phyloP scores from a whole-genome alignment of 2,329 filamentous ascomycete species.

The Aspergillus unguis region DNA sequence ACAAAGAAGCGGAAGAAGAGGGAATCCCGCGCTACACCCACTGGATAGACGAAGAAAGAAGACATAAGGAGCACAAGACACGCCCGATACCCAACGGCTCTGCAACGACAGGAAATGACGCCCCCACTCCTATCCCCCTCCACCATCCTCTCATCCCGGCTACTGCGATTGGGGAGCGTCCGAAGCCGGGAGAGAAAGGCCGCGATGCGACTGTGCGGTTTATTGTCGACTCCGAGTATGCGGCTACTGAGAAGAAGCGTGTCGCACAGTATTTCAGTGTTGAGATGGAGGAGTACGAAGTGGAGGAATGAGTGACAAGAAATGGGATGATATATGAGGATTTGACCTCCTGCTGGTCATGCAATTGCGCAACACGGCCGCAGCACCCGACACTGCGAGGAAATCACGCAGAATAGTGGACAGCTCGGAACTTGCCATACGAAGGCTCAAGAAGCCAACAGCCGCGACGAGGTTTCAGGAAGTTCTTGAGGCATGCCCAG shows the following conservation, averaged over 20 bases:
- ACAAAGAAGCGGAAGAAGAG: conserved; percentile 69
- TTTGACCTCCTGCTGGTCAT: too few species aligned
- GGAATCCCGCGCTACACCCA: conserved; percentile 62
- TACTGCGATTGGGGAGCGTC: conserved; percentile 45
- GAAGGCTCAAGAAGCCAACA: too few species aligned
- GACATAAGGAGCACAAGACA: too few species aligned
- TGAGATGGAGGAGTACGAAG: conserved; percentile 66
- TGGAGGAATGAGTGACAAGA: conserved; percentile 30
- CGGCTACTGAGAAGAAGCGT: conserved; percentile 65
- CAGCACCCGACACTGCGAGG: too few species aligned
- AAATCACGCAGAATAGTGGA: too few species aligned
- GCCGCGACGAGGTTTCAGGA: too few species aligned
- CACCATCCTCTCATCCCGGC: conserved; percentile 45
- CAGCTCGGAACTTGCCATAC: too few species aligned
- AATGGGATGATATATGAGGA: too few species aligned
- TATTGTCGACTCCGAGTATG: conserved; percentile 77
- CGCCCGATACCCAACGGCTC: conserved; percentile 21
- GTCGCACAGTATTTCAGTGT: conserved; percentile 68
- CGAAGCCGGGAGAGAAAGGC: conserved; percentile 43
- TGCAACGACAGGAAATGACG: conserved; percentile 14
- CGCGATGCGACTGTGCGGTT: conserved; percentile 79
- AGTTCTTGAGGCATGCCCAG: too few species aligned
- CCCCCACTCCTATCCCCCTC: conserved; percentile 3
- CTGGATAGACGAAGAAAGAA: conserved; percentile 39
- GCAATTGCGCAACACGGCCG: too few species aligned